Evolutionary conservation across 345 rosid species (phyloP).

Genomic region (Rhizophora mangle): DNA sequence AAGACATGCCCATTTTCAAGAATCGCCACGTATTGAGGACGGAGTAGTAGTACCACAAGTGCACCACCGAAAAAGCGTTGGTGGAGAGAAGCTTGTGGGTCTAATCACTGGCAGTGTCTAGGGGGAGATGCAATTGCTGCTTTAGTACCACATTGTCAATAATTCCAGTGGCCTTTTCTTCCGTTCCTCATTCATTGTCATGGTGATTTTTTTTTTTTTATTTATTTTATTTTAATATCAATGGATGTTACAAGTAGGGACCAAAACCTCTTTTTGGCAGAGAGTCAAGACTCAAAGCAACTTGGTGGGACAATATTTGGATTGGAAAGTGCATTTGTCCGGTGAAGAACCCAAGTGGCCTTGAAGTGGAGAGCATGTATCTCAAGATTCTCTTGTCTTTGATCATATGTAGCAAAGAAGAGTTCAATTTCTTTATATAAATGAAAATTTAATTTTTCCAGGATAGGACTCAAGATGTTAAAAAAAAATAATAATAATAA

Average conservation of each 20-base stretch:
- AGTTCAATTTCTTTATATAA: no score
- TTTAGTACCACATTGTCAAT: constrained; percentile 30
- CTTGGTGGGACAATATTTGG: background rate
- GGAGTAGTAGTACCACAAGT: no score
- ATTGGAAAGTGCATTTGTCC: background rate
- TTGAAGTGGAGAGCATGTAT: background rate
- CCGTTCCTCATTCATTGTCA: background rate
- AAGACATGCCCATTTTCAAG: constrained; percentile 4
- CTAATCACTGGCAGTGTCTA: background rate
- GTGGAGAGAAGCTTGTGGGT: constrained; percentile 18
- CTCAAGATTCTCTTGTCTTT: no score
- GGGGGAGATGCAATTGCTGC: constrained; percentile 10
- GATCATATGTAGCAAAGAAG: no score
- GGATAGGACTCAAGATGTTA: no score
- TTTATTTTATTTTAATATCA: background rate
- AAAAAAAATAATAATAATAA: no score
- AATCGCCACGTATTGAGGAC: no score
- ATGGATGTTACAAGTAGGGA: background rate
- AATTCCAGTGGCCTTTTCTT: constrained; percentile 7
- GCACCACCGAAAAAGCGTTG: constrained; percentile 10
- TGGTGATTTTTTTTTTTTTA: background rate
- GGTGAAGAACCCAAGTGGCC: background rate
- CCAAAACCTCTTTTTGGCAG: background rate
- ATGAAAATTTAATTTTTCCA: no score
- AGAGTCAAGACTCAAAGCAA: no score